phyloP scores from a whole-genome alignment of 1,284 basidiomycete species.

The Nidula niveotomentosa region DNA sequence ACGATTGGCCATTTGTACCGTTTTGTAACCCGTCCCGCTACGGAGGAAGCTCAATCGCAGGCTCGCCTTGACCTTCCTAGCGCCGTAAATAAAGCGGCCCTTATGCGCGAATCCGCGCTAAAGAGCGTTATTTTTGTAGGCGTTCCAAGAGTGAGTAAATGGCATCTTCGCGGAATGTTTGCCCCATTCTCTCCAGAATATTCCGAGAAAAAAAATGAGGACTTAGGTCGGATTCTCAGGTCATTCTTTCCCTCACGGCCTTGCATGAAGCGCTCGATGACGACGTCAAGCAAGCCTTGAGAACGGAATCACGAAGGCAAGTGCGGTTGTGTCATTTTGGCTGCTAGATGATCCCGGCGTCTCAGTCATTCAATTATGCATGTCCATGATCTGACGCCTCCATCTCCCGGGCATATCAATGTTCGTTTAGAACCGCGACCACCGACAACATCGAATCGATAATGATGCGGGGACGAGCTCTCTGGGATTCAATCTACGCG shows the following conservation, averaged over 20 bases:
- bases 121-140: constrained; percentile 95
- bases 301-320: constrained; percentile 69
- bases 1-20: constrained; percentile 79
- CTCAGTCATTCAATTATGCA: neutral
- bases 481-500: constrained; percentile 93
- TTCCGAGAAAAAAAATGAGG: constrained; percentile 4
- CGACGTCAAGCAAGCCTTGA: constrained; percentile 73
- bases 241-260: constrained; percentile 81
- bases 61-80: constrained; percentile 42
- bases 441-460: constrained; percentile 68
- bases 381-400: constrained; percentile 10
- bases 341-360: neutral
- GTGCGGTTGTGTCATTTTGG: constrained; percentile 12
- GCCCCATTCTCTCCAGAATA: constrained; percentile 7
- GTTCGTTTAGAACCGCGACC: constrained; percentile 51
- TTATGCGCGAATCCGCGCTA: constrained; percentile 92
- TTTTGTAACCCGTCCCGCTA: constrained; percentile 61
- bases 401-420: constrained; percentile 10
- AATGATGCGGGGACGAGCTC: constrained; percentile 60
- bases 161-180: constrained; percentile 17
- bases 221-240: constrained; percentile 40
- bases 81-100: constrained; percentile 68
- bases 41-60: constrained; percentile 38
- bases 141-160: constrained; percentile 74
- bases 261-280: constrained; percentile 75